Base-by-base conservation (phyloP, 192 early-diverging fungal genomes). In the Rhizophagus sp. region DNA sequence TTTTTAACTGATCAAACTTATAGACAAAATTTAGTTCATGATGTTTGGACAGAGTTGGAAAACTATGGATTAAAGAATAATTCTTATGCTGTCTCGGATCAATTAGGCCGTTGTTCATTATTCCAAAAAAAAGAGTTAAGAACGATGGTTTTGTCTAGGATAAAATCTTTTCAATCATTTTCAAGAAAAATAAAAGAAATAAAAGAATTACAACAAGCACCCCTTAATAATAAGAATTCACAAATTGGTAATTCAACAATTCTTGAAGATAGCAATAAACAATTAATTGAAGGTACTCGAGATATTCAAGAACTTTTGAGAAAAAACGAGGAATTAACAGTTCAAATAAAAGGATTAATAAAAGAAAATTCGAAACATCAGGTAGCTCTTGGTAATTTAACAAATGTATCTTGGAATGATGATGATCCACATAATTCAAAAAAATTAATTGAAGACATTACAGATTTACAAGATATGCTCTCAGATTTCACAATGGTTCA, bases 401-500 rank as follows among this genome's bases (percentile, higher is more conserved):
- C 62, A 6, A 41, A 62, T 44, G n/a, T 66, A 30, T 19, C 39
- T 13, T 66, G 30, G 33, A 65, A 41, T 47, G 39, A 77, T 39
- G 75, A 76, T 9, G 62, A 62, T 65, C 75, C 75, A 39, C 36
- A 76, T 44, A 77, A 77, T 39, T 7, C 33, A 22, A 1, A 19
- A 13, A 36, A 39, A 22, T 65, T 77, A 30, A 25, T 15, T 8
- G 2, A 1, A 13, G 75, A 41, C 30, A 41, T 77, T 65, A 27
- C 12, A 24, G 24, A 77, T 7, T 77, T 77, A 25, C 75, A 65
- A 64, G 22, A 36, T 44, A 8, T 41, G 24, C 61, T 76, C 4
- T 27, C 17, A 25, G 75, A 76, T 64, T 76, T 76, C 36, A 76
- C 75, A 12, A 24, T 41, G 10, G 75, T 76, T 36, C 30, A 34